These are phyloP conservation scores for Suillus clintonianus DNA, from an alignment of 768 basidiomycete genomes.

Conservation along the genomic window DNA sequence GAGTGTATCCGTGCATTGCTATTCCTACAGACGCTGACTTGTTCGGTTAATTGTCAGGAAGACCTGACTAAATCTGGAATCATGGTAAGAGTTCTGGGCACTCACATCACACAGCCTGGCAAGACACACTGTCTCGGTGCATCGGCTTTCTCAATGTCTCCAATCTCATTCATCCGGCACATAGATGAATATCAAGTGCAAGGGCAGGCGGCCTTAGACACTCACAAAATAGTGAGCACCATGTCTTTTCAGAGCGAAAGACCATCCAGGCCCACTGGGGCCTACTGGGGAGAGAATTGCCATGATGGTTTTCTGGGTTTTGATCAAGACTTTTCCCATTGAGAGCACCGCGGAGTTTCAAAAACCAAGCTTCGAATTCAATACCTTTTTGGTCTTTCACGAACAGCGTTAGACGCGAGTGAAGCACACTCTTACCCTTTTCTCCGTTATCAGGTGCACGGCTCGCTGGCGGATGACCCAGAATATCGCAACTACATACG, in stretches of 20 bases:
- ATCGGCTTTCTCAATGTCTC: not conserved
- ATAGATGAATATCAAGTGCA: not conserved
- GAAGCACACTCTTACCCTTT: not conserved
- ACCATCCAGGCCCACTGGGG: not conserved
- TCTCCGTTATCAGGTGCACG: not conserved
- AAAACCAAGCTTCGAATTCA: not conserved
- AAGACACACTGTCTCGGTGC: not conserved
- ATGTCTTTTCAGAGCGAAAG: not conserved
- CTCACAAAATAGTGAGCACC: not conserved
- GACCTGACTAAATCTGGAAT: not conserved
- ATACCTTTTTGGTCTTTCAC: not conserved
- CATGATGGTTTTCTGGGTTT: too few relatives aligned
- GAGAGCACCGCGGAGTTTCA: not conserved
- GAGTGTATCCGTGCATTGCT: not conserved
- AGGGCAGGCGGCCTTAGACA: not conserved
- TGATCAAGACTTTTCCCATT: not conserved
- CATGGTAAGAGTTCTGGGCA: not conserved
- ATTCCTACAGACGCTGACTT: not conserved
- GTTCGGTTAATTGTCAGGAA: not conserved
- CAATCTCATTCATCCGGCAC: not conserved
- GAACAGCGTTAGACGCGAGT: not conserved
- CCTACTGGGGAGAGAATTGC: not conserved
- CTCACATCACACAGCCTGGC: not conserved
- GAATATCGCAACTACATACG: too few relatives aligned
- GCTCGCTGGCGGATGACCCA: not conserved